Evolutionary conservation across 495 filamentous ascomycete species (phyloP).

Genomic region (Xylaria palmicola): DNA sequence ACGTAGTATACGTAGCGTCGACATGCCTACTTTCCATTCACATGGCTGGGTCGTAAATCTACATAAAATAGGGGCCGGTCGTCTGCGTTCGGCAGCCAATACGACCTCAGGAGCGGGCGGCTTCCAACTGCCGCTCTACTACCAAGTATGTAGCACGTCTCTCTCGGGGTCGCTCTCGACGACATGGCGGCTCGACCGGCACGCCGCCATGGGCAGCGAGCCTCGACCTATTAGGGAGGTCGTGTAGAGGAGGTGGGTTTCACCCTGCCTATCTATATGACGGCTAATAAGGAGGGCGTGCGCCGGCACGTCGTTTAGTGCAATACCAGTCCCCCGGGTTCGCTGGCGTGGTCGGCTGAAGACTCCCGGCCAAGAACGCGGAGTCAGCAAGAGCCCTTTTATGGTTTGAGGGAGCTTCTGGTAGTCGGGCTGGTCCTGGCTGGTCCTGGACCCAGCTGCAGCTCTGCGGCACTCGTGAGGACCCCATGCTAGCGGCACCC

Average conservation of each 20-base stretch:
- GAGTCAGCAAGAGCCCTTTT: slow-evolving; percentile 14
- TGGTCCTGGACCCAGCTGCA: neutral
- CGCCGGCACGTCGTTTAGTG: slow-evolving; percentile 23
- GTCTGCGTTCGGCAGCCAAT: slow-evolving; percentile 13
- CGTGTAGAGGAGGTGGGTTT: slow-evolving; percentile 12
- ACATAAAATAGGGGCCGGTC: neutral
- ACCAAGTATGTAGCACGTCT: too few species aligned
- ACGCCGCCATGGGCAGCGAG: slow-evolving; percentile 3
- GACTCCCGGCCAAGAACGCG: slow-evolving; percentile 18
- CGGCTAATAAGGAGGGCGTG: slow-evolving; percentile 19
- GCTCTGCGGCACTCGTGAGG: slow-evolving; percentile 16
- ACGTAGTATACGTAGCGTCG: too few species aligned
- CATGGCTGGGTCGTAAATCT: neutral
- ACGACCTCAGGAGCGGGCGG: slow-evolving; percentile 1
- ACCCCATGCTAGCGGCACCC: slow-evolving; percentile 14
- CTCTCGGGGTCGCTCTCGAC: slow-evolving; percentile 11
- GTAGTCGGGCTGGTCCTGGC: too few species aligned
- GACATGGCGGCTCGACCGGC: slow-evolving; percentile 14
- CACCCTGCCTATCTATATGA: slow-evolving; percentile 14
- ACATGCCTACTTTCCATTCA: too few species aligned
- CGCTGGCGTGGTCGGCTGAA: slow-evolving; percentile 10
- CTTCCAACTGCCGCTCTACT: slow-evolving; percentile 18
- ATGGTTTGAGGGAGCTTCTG: too few species aligned
- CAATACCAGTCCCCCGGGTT: slow-evolving; percentile 21
- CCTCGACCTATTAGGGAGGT: slow-evolving; percentile 12